phyloP scores from a whole-genome alignment of 352 stramenopile genomes.

The Detonula confervacea region DNA sequence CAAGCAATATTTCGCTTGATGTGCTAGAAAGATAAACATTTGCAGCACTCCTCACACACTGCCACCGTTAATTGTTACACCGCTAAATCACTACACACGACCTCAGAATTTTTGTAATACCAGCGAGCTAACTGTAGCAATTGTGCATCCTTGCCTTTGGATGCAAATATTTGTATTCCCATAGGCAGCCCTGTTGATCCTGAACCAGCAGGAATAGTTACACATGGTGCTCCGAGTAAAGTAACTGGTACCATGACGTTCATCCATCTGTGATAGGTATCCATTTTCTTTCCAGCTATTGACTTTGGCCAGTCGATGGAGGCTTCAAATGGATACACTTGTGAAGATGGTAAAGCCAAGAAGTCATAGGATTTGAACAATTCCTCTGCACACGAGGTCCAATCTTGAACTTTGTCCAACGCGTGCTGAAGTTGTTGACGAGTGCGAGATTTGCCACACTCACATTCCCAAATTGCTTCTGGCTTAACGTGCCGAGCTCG shows the following conservation, averaged over 20 bases:
- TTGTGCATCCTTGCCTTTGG: slow-evolving; percentile 9
- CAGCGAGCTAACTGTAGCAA: slow-evolving; percentile 4
- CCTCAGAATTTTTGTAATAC: slow-evolving; percentile 11
- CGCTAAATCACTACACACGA: background rate
- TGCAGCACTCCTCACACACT: background rate
- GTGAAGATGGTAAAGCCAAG: slow-evolving; percentile 54
- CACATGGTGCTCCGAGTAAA: slow-evolving; percentile 53
- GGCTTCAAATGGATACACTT: slow-evolving; percentile 51
- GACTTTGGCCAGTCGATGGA: slow-evolving; percentile 40
- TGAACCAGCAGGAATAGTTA: slow-evolving; percentile 51
- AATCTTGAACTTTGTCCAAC: slow-evolving; percentile 8
- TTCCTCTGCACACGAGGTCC: slow-evolving; percentile 6
- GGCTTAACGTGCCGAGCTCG: slow-evolving; percentile 30
- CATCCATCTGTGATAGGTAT: slow-evolving; percentile 70
- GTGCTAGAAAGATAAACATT: slow-evolving; percentile 24
- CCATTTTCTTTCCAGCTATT: slow-evolving; percentile 40
- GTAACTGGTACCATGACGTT: slow-evolving; percentile 54
- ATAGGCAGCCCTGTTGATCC: slow-evolving; percentile 1
- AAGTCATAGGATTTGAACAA: slow-evolving; percentile 51
- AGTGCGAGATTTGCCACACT: slow-evolving; percentile 25
- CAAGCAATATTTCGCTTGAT: no score
- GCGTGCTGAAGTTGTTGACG: slow-evolving; percentile 29
- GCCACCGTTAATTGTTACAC: background rate
- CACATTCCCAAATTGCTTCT: slow-evolving; percentile 58
- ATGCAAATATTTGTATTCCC: slow-evolving; percentile 21